Conservation (phyloP, 352 stramenopile species). For the Phytophthora podocarpi region DNA sequence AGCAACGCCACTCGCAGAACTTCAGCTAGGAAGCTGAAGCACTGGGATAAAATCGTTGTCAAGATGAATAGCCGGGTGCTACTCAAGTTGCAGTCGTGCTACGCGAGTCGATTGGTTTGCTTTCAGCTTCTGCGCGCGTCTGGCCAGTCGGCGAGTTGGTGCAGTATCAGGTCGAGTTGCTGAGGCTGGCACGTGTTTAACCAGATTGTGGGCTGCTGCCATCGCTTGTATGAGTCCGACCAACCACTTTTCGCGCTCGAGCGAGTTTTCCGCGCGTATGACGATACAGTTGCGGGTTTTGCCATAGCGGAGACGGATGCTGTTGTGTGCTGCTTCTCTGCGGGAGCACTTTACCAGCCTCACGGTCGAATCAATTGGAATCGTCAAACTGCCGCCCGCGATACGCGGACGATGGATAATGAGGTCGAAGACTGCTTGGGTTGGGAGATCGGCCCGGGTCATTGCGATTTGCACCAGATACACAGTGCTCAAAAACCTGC, state of each 20-base stretch:
- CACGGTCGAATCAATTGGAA: conserved; percentile 23
- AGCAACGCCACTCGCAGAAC: background rate
- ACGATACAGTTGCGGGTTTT: background rate
- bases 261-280: conserved; percentile 14
- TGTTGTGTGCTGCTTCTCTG: conserved; percentile 15
- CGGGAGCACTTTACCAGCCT: conserved; percentile 18
- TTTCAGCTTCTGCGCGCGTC: background rate
- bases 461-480: conserved; percentile 9
- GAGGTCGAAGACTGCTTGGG: conserved; percentile 17
- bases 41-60: background rate
- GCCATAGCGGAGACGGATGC: conserved; percentile 21
- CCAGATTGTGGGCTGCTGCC: conserved; percentile 1
- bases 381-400: conserved; percentile 13
- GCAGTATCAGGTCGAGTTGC: background rate
- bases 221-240: conserved; percentile 20
- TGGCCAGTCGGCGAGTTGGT: background rate
- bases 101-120: background rate
- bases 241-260: conserved; percentile 22
- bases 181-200: background rate
- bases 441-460: background rate
- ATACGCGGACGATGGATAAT: conserved; percentile 16
- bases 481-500: conserved; percentile 19
- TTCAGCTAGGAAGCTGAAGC: background rate
- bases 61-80: background rate
- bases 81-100: background rate